These are phyloP conservation scores for Penicillium vulpinum DNA, from an alignment of 2,329 filamentous ascomycete genomes.

Conservation along the genomic window DNA sequence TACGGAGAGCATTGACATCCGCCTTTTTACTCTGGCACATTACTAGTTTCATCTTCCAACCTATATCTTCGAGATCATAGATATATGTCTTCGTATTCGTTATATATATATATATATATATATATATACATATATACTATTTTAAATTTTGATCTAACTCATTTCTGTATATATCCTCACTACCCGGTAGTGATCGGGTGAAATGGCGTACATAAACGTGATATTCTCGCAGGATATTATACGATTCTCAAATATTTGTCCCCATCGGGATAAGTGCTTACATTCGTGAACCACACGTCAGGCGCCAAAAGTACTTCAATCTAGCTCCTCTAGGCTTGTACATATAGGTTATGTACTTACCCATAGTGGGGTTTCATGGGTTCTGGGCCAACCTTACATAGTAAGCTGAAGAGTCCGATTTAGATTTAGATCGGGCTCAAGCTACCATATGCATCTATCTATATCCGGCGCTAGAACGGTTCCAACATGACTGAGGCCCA, in stretches of 20 bases:
- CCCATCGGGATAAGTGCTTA: conserved; percentile 10
- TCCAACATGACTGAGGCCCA: background rate
- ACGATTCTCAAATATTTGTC: background rate
- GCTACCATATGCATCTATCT: background rate
- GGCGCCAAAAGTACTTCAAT: conserved; percentile 3
- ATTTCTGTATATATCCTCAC: background rate
- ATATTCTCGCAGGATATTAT: conserved; percentile 2
- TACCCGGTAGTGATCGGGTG: background rate
- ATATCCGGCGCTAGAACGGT: too few species aligned
- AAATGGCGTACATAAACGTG: conserved; percentile 5
- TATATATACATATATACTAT: too few species aligned
- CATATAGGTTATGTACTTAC: too few species aligned
- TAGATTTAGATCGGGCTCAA: background rate
- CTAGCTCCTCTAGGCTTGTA: background rate
- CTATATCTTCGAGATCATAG: too few species aligned
- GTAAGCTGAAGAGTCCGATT: background rate
- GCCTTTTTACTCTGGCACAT: too few species aligned
- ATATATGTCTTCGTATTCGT: background rate
- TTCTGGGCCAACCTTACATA: background rate
- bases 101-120: too few species aligned
- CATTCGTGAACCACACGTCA: conserved; percentile 10
- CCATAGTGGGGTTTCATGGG: background rate
- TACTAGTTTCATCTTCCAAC: background rate
- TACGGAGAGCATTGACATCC: too few species aligned
- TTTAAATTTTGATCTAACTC: background rate